Evolutionary conservation across 768 basidiomycete genomes (phyloP).

Genomic region (Stropharia rugosoannulata): DNA sequence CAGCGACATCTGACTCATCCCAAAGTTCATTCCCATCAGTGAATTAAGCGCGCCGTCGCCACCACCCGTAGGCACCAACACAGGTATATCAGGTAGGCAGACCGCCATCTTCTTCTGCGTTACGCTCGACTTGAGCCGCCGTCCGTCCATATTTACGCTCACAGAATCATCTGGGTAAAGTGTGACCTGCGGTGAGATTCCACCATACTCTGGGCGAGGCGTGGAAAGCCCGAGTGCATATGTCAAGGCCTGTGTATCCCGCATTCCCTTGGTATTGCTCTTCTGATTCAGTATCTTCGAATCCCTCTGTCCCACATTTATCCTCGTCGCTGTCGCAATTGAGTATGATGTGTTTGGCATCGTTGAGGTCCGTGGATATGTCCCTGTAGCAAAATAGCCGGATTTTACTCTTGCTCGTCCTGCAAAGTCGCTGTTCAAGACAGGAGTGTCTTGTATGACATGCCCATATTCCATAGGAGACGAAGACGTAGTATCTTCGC

Average conservation of each 20-base stretch:
- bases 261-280: slow-evolving; percentile 42
- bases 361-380: slow-evolving; percentile 54
- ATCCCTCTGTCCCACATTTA: slow-evolving; percentile 26
- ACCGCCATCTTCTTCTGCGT: slow-evolving; percentile 13
- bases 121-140: slow-evolving; percentile 14
- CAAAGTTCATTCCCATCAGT: slow-evolving; percentile 63
- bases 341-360: slow-evolving; percentile 35
- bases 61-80: slow-evolving; percentile 13
- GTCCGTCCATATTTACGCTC: slow-evolving; percentile 32
- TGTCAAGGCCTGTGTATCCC: slow-evolving; percentile 35
- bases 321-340: slow-evolving; percentile 32
- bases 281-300: slow-evolving; percentile 31
- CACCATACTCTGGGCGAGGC: slow-evolving; percentile 33
- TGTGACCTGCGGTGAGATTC: slow-evolving; percentile 56
- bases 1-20: slow-evolving; percentile 32
- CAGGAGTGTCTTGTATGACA: slow-evolving; percentile 20
- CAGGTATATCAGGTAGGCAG: slow-evolving; percentile 18
- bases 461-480: slow-evolving; percentile 23
- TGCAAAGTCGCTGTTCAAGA: slow-evolving; percentile 31
- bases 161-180: slow-evolving; percentile 74
- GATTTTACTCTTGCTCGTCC: slow-evolving; percentile 71
- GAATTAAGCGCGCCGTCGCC: slow-evolving; percentile 7
- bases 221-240: slow-evolving; percentile 37
- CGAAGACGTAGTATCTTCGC: slow-evolving; percentile 50
- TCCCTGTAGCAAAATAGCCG: slow-evolving; percentile 57